Evolutionary conservation across 1,284 basidiomycete species (phyloP).

Genomic region (Stygiomarasmius scandens): DNA sequence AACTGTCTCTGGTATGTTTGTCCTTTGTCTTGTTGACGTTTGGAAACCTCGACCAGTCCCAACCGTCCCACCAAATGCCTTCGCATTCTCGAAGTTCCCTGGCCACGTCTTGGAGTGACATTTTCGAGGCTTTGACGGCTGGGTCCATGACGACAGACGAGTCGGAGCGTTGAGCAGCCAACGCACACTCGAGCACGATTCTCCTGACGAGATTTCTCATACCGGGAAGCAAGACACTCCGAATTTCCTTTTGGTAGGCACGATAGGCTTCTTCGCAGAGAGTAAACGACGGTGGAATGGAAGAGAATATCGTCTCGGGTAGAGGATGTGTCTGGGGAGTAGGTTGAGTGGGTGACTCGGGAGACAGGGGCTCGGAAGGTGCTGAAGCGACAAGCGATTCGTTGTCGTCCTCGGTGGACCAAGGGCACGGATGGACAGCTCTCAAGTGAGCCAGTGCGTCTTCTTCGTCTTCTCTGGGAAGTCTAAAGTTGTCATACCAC

Average conservation of each 20-base stretch:
- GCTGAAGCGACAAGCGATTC: conserved; percentile 21
- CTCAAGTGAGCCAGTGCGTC: conserved; percentile 34
- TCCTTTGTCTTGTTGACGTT: no score
- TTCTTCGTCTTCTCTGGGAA: conserved; percentile 27
- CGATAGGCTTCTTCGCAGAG: conserved; percentile 63
- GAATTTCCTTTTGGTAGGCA: conserved; percentile 58
- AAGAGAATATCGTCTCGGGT: neutral
- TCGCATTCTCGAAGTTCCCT: conserved; percentile 52
- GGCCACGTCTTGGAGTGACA: conserved; percentile 64
- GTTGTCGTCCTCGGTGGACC: conserved; percentile 44
- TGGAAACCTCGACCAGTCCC: conserved; percentile 36
- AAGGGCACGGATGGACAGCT: conserved; percentile 69
- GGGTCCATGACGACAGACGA: conserved; percentile 39
- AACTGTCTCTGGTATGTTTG: conserved; percentile 37
- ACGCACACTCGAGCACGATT: conserved; percentile 35
- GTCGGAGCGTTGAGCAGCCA: conserved; percentile 24
- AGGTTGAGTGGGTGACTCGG: neutral
- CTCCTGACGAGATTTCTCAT: conserved; percentile 69
- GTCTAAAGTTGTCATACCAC: conserved; percentile 48
- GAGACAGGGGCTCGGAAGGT: conserved; percentile 3
- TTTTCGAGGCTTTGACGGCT: conserved; percentile 47
- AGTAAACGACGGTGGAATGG: conserved; percentile 54
- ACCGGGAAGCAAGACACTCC: conserved; percentile 58
- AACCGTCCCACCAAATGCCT: conserved; percentile 67
- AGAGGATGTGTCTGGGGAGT: conserved; percentile 5